Evolutionary conservation across 805 yeast species (phyloP).

Genomic region (Saccharomyces mikatae): DNA sequence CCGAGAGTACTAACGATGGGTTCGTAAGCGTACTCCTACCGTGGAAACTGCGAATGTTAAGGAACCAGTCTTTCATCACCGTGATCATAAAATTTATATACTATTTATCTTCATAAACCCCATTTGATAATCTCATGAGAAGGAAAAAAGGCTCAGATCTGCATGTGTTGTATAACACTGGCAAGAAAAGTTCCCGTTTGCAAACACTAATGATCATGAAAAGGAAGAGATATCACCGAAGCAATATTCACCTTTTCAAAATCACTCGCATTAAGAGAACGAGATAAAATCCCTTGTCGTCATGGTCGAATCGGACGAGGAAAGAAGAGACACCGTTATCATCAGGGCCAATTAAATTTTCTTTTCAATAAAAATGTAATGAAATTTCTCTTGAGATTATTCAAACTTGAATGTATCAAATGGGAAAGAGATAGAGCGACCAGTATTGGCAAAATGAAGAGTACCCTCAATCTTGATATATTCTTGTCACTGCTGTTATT

Average conservation of each 20-base stretch:
- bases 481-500: neutral
- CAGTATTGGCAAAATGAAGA: neutral
- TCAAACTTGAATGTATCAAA: constrained; percentile 10
- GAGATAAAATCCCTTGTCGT: constrained; percentile 61
- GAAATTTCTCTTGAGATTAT: constrained; percentile 12
- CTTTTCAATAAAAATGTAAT: neutral
- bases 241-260: neutral
- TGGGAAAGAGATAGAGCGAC: neutral
- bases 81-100: constrained; percentile 22
- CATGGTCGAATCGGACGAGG: constrained; percentile 92
- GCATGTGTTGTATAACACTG: constrained; percentile 45
- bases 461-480: neutral
- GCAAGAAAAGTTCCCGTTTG: constrained; percentile 65
- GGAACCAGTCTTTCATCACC: constrained; percentile 66
- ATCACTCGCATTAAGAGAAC: constrained; percentile 26
- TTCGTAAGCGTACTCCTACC: constrained; percentile 77
- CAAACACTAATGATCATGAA: neutral
- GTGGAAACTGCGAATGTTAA: constrained; percentile 93
- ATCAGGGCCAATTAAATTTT: constrained; percentile 30
- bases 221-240: neutral
- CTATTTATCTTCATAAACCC: neutral
- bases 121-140: constrained; percentile 1
- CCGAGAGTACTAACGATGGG: constrained; percentile 69
- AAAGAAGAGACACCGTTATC: constrained; percentile 67
- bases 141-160: constrained; percentile 27